Base-by-base conservation (phyloP, 176 grass and related monocot species). In the Triticum timopheevii region DNA sequence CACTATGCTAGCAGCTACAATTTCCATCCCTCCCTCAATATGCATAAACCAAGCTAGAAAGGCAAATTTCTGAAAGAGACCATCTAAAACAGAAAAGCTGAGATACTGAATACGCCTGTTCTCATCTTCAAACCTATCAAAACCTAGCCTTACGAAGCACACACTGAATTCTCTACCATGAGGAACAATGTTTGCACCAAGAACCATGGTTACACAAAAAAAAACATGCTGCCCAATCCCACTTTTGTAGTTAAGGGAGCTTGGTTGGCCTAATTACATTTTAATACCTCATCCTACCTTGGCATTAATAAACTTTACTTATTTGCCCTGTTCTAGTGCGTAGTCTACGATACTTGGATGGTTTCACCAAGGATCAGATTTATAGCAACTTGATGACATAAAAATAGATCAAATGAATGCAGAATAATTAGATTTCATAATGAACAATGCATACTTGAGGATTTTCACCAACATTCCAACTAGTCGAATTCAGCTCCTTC, bases 391-490 rank as follows among this genome's bases (percentile, higher is more conserved):
- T 10, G 24, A 31, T 78, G 74, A 22, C 15, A 75, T 73, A 22
- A 75, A 86, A 83, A 33, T 83, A 33, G 54, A 79, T 13, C 0
- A 58, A 45, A 83, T 59, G 24, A 10, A 78, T 59, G 66, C 4
- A 0, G 12, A 80, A 89, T 20, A 52, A 70, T 64, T 8, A 63
- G 17, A 4, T 38, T 38, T 45, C 19, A 16, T 13, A 22, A 79
- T 30, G 50, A 56, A 40, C 22, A 45, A 27, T 63, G 11, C 81
- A 87, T 95, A 95, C 93, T 34, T 91, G 69, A 89, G 86, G 93
- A 82, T 68, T 73, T 76, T 86, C 84, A 34, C 91, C 86, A 79
- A 86, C 87, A 84, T 85, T 95, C 93, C 93, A 95, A 49, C 84
- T 80, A 42, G 19, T 77, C 64, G 86, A 74, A 88, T 92, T 95